Base-by-base conservation (phyloP, 345 rosid genomes). In the Populus euphratica region DNA sequence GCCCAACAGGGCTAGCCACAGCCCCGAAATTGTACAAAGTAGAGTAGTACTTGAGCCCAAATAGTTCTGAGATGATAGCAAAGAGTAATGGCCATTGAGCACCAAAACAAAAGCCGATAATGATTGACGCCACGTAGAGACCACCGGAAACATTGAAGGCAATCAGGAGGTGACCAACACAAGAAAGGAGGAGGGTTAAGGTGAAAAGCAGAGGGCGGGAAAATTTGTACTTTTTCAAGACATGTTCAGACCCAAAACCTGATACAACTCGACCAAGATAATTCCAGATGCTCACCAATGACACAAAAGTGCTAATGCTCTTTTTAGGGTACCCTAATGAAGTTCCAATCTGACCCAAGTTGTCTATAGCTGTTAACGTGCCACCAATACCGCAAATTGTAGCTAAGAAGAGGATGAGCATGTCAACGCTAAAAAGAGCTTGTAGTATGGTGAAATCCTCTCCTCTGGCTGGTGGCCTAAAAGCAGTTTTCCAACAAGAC, bases 241-340 rank as follows among this genome's bases (percentile, higher is more conserved):
- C 17, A 72, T 83, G 79, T 68, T 91, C 92, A 0, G 94, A 90
- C 13, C 31, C 84, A 49, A 90, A 87, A 25, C 92, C 94, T 1
- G 94, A 41, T 0, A n/a, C 72, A 7, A 90, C 92, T 29, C 92
- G 76, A 7, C 92, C 94, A 0, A 87, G 80, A 56, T 81, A 90
- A 69, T 90, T 90, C 94, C 92, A 90, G 27, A 90, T 87, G 77
- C 94, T 90, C 4, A 90, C 91, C 0, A 89, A 85, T 9, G 94
- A 90, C 2, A 90, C 90, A 27, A 89, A 85, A 8, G 91, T 86
- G 44, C 86, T 79, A 2, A 67, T 83, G 86, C 89, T 87, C 69
- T 10, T 67, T 44, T 56, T 81, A 6, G 91, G 90, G 75, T 91
- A 91, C 59, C 88, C 86, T 1, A 87, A 80, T 7, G 96, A 87